Evolutionary conservation across 208 protist species (phyloP).

Genomic region (Trypanosoma boissoni): DNA sequence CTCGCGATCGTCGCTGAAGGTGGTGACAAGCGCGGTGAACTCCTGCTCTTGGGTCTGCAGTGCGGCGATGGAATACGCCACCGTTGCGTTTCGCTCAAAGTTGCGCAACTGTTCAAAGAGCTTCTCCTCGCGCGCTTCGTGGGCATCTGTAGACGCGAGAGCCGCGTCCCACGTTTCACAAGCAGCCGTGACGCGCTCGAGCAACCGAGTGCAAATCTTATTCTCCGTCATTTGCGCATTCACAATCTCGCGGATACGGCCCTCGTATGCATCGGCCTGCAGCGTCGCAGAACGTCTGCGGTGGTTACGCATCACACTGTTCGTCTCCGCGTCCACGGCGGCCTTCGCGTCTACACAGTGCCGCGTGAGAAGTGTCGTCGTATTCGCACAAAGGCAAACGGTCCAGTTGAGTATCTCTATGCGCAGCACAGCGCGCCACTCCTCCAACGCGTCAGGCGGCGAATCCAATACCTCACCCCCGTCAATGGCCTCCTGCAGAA

Average conservation of each 20-base stretch:
- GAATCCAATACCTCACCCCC: slow-evolving; percentile 23
- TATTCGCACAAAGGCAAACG: slow-evolving; percentile 23
- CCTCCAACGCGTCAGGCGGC: slow-evolving; percentile 21
- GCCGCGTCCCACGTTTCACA: slow-evolving; percentile 32
- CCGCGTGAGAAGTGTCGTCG: slow-evolving; percentile 6
- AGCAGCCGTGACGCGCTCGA: slow-evolving; percentile 43
- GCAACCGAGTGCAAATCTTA: slow-evolving; percentile 52
- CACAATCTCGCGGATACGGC: slow-evolving; percentile 72
- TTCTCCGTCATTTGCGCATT: slow-evolving; percentile 40
- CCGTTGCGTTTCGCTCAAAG: slow-evolving; percentile 32
- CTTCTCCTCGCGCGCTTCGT: slow-evolving; percentile 28
- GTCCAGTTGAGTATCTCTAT: slow-evolving; percentile 45
- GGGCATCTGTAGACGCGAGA: slow-evolving; percentile 28
- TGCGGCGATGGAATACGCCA: slow-evolving; percentile 28
- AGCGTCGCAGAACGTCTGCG: slow-evolving; percentile 72
- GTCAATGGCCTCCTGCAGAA: slow-evolving; percentile 23
- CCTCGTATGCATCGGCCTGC: slow-evolving; percentile 77
- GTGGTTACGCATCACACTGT: slow-evolving; percentile 68
- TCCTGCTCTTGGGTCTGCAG: slow-evolving; percentile 53
- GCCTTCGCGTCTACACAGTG: slow-evolving; percentile 24
- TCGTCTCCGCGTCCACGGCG: slow-evolving; percentile 53
- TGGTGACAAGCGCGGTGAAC: slow-evolving; percentile 35
- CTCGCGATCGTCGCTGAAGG: slow-evolving; percentile 43
- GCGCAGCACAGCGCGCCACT: slow-evolving; percentile 37
- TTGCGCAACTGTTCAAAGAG: slow-evolving; percentile 45